Conservation (phyloP, 169 alveolate species). For the Condylostoma magnum region DNA sequence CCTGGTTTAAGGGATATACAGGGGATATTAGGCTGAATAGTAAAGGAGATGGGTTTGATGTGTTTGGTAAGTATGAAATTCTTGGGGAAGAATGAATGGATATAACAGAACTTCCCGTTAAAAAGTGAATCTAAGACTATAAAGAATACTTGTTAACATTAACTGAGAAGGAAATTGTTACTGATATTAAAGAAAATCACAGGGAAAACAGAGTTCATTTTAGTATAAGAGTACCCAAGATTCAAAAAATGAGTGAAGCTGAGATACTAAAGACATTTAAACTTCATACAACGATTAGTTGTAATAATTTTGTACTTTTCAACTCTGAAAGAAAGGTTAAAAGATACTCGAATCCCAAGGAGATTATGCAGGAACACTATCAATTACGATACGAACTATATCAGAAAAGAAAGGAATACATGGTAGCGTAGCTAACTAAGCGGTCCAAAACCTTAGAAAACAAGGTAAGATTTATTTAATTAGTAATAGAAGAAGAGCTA, state of each 20-base stretch:
- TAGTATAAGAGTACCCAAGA: slow-evolving; percentile 46
- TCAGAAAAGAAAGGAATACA: slow-evolving; percentile 74
- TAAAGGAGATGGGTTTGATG: slow-evolving; percentile 1
- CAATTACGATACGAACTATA: slow-evolving; percentile 62
- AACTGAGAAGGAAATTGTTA: slow-evolving; percentile 62
- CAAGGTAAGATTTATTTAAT: slow-evolving; percentile 76
- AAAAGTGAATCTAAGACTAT: slow-evolving; percentile 96
- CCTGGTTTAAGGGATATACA: slow-evolving; percentile 93
- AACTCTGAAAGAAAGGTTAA: slow-evolving; percentile 60
- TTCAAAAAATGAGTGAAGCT: slow-evolving; percentile 36
- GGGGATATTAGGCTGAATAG: slow-evolving; percentile 3
- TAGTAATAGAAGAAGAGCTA: slow-evolving; percentile 71
- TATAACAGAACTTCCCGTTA: slow-evolving; percentile 98
- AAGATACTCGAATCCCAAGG: slow-evolving; percentile 57
- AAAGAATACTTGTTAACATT: slow-evolving; percentile 90
- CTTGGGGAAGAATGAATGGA: slow-evolving; percentile 59
- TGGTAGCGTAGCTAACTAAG: slow-evolving; percentile 65
- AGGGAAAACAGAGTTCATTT: slow-evolving; percentile 79
- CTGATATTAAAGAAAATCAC: slow-evolving; percentile 80
- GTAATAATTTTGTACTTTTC: slow-evolving; percentile 78
- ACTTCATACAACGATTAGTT: slow-evolving; percentile 53
- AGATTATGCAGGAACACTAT: slow-evolving; percentile 76
- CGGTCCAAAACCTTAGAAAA: slow-evolving; percentile 68
- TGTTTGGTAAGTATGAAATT: not conserved
- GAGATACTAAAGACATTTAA: slow-evolving; percentile 68